Percentiles rank a stretch among this genome's conserved stretches.
Conservation (phyloP, 345 rosid genomes). For the Punica granatum region DNA sequence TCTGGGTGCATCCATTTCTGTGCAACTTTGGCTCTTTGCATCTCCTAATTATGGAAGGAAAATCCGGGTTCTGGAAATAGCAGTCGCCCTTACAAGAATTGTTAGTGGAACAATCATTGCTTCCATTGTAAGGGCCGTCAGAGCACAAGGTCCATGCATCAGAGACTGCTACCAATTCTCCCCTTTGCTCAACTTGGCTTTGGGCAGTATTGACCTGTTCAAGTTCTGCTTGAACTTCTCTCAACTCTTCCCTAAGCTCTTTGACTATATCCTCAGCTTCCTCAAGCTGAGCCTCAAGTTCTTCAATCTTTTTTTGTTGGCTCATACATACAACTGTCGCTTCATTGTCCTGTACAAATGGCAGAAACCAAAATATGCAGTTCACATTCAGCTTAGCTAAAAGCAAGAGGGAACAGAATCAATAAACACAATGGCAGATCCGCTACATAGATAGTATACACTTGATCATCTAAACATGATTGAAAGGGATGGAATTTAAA, state of each 20-base stretch:
- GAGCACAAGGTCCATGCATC: slow-evolving; percentile 3
- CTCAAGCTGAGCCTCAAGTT: slow-evolving; percentile 82
- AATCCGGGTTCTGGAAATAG: slow-evolving; percentile 43
- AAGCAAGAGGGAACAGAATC: not conserved
- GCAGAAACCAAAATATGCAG: not conserved
- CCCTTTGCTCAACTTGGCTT: slow-evolving; percentile 12
- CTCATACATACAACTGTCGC: slow-evolving; percentile 39
- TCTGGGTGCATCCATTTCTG: slow-evolving; percentile 50
- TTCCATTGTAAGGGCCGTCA: slow-evolving; percentile 20
- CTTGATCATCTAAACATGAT: not conserved
- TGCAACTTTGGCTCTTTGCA: slow-evolving; percentile 54
- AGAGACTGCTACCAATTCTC: not conserved
- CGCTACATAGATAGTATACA: not conserved
- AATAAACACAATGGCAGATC: not conserved
- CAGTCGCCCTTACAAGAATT: slow-evolving; percentile 1
- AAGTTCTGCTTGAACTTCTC: slow-evolving; percentile 52
- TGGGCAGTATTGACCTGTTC: slow-evolving; percentile 31
- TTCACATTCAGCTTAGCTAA: not conserved
- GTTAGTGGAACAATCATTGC: slow-evolving; percentile 19
- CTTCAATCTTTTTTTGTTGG: slow-evolving; percentile 62
- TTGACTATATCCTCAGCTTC: slow-evolving; percentile 88
- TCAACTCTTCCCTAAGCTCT: slow-evolving; percentile 74
- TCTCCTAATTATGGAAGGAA: slow-evolving; percentile 64
- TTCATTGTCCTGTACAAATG: slow-evolving; percentile 48
- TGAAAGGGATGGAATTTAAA: not conserved